Base-by-base conservation (phyloP, 805 yeast genomes). In the Metschnikowia matae region DNA sequence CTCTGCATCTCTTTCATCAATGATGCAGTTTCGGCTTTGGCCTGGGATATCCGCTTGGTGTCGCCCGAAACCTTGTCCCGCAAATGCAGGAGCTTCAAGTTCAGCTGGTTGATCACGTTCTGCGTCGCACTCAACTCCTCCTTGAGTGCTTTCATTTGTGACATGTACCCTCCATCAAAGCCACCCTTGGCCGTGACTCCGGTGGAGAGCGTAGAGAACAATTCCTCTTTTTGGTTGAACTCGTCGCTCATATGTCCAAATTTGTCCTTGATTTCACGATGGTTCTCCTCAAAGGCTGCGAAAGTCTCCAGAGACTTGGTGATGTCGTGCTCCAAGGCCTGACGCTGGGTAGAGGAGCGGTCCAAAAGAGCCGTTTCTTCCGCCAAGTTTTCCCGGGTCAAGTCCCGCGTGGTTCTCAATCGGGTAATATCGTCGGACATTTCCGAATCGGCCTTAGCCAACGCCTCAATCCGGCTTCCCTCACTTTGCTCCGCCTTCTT, bases 101-200 rank as follows among this genome's bases (percentile, higher is more conserved):
- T 76, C 17, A 81, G 71, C 56, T 84, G 85, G 51, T 85, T 83
- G 20, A 84, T 77, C 23, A 72, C 59, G 2, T 85, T 82, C 33
- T 76, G 75, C 1, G 81, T 69, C 18, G 79, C 77, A 42, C 83
- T 78, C 6, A 84, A 64, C 37, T 71, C 74, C 21, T 77, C 77
- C 57, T 84, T 85, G 7, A 81, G 82, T 43, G 80, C 82, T 50
- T 80, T 80, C 39, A 90, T 67, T 59, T 89, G 96, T 2, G 84
- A 77, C 54, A 77, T 70, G 65, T 88, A 91, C 7, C 97, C 97
- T 33, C 87, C 84, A 59, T 84, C 85, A 0, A 83, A 77, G 34
- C 73, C 75, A 48, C 95, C 96, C 52, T 81, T 83, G 0, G 95
- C 81, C 0, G 96, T 87, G n/a, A 91, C 83, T 59, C 97, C 97